Evolutionary conservation across 1,139 yeast species (phyloP), one percentile per base, ranked within the genome.

Genomic region (Spathaspora sp.): DNA sequence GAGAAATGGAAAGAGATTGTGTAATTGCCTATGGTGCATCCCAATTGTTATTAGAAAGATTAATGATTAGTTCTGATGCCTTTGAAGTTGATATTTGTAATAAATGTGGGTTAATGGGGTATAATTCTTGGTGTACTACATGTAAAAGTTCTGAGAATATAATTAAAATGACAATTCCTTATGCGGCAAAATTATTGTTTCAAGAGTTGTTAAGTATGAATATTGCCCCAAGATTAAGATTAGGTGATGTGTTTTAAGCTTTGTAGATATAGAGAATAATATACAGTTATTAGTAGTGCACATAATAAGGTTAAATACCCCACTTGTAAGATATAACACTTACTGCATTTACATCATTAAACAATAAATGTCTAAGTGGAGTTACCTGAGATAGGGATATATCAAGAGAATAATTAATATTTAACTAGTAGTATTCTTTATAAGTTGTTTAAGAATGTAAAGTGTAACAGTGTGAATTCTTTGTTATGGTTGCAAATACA

Each of bases 1-100:
- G 99, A 58, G 99, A 93, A 72, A 93, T 93, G 99, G 99, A 93
- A 70, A 86, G 99, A 72, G 99, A 93, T 75, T 93, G 99, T 86
- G 96, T 93, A 55, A 95, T 93, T 71, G 99, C 99, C 0, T 93
- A 95, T 60, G 99, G 99, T 62, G 99, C 99, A 0, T 91, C 98
- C 3, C 98, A 93, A 65, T 74, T 93, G 56, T 76, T 93, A 57
- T 73, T 93, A 52, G 99, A 93, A 68, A 84, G 99, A 68, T 79
- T 93, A 59, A 95, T 93, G 99, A 72, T 93, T 47, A 89, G 97
- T 38, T 91, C 98, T 0, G 99, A 93, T 74, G 98, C 97, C 0
- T 93, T 93, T 64, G 97, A 95, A 58, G 97, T 93, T 37, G 98
- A 93, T 63, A 84, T 93, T 31, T 93, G 99, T 72, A 88, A 88